Conservation (phyloP, 805 yeast genomes). For the Candida xiaguanensis region DNA sequence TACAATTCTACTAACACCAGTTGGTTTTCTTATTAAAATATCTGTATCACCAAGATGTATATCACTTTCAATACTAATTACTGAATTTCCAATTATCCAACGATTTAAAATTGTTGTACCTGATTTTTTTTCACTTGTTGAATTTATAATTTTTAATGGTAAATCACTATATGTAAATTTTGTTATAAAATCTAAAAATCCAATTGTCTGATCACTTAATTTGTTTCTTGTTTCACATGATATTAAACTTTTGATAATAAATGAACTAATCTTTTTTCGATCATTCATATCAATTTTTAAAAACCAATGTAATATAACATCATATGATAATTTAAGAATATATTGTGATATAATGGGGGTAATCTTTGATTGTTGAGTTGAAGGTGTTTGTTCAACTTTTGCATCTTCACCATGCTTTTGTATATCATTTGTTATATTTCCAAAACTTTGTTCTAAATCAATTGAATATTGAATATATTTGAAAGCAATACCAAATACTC, state of each 20-base stretch:
- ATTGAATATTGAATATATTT: slow-evolving; percentile 70
- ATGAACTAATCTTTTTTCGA: slow-evolving; percentile 58
- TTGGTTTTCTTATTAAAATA: slow-evolving; percentile 58
- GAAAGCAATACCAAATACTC: slow-evolving; percentile 82
- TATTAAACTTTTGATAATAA: slow-evolving; percentile 55
- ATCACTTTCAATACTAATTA: slow-evolving; percentile 56
- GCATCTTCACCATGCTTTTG: slow-evolving; percentile 45
- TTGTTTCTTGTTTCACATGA: slow-evolving; percentile 14
- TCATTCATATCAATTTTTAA: slow-evolving; percentile 57
- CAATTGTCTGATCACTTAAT: slow-evolving; percentile 53
- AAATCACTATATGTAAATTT: slow-evolving; percentile 64
- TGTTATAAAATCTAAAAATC: slow-evolving; percentile 63
- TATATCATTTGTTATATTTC: slow-evolving; percentile 11
- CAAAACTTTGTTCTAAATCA: slow-evolving; percentile 41
- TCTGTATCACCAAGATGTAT: slow-evolving; percentile 47
- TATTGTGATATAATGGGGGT: slow-evolving; percentile 57
- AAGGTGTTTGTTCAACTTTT: slow-evolving; percentile 50
- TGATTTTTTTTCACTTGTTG: slow-evolving; percentile 10
- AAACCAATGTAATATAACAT: slow-evolving; percentile 69
- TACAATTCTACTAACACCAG: slow-evolving; percentile 53
- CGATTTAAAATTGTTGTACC: slow-evolving; percentile 20
- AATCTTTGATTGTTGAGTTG: slow-evolving; percentile 41
- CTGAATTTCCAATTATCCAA: slow-evolving; percentile 62
- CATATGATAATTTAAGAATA: slow-evolving; percentile 59
- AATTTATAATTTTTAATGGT: slow-evolving; percentile 45